Conservation (phyloP, 495 filamentous ascomycete genomes). For the Penicillium egyptiacum region DNA sequence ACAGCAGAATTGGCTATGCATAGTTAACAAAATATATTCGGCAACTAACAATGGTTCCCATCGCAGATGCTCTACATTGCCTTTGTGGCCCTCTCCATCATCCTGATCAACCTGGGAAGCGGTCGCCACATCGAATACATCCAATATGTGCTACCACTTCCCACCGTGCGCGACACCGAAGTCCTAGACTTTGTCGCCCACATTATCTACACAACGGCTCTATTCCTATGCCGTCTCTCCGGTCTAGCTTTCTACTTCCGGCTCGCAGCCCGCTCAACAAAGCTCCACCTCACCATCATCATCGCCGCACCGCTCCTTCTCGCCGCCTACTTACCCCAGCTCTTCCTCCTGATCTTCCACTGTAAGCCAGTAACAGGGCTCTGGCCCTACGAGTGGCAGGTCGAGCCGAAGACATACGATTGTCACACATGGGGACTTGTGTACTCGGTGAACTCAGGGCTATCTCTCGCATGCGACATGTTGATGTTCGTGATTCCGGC, state of each 20-base stretch:
- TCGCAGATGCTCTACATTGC: constrained; percentile 34
- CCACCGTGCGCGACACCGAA: constrained; percentile 38
- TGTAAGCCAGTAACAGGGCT: constrained; percentile 47
- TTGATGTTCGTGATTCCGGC: constrained; percentile 46
- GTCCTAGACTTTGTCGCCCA: constrained; percentile 47
- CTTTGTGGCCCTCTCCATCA: constrained; percentile 39
- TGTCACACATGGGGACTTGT: constrained; percentile 47
- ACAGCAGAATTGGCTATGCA: neutral
- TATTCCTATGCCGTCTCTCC: constrained; percentile 47
- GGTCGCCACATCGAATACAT: constrained; percentile 51
- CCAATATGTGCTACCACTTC: constrained; percentile 41
- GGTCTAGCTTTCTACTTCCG: constrained; percentile 51
- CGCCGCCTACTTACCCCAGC: constrained; percentile 40
- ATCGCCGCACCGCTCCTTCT: constrained; percentile 35
- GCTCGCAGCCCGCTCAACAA: constrained; percentile 33
- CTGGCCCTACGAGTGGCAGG: constrained; percentile 48
- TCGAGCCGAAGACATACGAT: constrained; percentile 27
- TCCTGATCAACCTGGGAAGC: constrained; percentile 46
- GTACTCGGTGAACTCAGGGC: constrained; percentile 43
- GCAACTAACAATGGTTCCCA: neutral
- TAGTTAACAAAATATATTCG: neutral
- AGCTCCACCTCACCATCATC: constrained; percentile 36
- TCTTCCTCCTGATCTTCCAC: constrained; percentile 48
- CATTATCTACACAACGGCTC: constrained; percentile 47
- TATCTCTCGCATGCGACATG: constrained; percentile 45